phyloP scores from a whole-genome alignment of 805 yeast genomes.

The Pichia manshurica region DNA sequence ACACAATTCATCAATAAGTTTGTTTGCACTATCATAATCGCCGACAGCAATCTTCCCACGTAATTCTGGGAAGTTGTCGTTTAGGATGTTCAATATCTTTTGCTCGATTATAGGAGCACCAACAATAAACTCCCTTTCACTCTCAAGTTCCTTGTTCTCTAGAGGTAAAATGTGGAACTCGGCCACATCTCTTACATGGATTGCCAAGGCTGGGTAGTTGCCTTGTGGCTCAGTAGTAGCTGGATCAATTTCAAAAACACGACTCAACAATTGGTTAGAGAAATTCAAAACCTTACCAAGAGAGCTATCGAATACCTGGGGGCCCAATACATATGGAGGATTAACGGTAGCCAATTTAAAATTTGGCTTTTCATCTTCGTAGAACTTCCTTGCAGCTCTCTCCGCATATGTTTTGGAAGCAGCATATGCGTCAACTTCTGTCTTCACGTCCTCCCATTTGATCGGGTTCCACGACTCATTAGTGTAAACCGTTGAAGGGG shows the following conservation, averaged over 20 bases:
- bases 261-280: constrained; percentile 32
- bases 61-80: constrained; percentile 35
- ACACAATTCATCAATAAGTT: not conserved
- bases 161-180: constrained; percentile 49
- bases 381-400: constrained; percentile 49
- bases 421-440: constrained; percentile 31
- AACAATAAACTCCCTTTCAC: constrained; percentile 30
- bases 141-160: constrained; percentile 32
- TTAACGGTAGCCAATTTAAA: constrained; percentile 38
- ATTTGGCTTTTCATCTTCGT: constrained; percentile 34
- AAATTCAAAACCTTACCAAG: constrained; percentile 33
- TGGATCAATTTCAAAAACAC: constrained; percentile 20
- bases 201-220: constrained; percentile 27
- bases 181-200: constrained; percentile 63
- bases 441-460: constrained; percentile 26
- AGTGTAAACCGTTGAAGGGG: constrained; percentile 16
- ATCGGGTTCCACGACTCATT: constrained; percentile 37
- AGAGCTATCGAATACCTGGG: constrained; percentile 39
- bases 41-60: constrained; percentile 42
- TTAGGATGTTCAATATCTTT: constrained; percentile 28
- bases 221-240: constrained; percentile 19
- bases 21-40: constrained; percentile 22
- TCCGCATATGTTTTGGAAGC: constrained; percentile 54
- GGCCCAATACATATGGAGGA: constrained; percentile 47
- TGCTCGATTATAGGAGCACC: constrained; percentile 27